phyloP scores from a whole-genome alignment of 768 basidiomycete species.

The Mycena kentingensis region DNA sequence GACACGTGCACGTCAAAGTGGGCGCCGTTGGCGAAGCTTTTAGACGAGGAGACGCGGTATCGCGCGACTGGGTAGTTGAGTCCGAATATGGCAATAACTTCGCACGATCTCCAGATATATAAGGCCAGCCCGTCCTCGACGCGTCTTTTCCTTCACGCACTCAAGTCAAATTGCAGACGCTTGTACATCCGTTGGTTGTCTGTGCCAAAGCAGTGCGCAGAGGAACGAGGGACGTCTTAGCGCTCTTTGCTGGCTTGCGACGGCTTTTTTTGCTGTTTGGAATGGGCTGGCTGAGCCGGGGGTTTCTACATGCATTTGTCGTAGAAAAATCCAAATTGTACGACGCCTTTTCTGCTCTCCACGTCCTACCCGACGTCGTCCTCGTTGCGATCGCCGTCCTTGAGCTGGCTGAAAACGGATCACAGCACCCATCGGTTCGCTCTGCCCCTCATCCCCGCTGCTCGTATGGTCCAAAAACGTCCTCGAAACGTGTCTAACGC shows the following conservation, averaged over 20 bases:
- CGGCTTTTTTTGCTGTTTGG: conserved; percentile 22
- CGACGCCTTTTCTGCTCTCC: too few relatives aligned
- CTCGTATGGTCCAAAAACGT: conserved; percentile 86
- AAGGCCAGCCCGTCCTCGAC: too few relatives aligned
- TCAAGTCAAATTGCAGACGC: conserved; percentile 49
- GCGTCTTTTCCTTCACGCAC: conserved; percentile 36
- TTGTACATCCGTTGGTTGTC: conserved; percentile 33
- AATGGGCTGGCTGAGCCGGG: conserved; percentile 39
- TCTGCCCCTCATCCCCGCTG: conserved; percentile 36
- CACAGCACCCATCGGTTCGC: conserved; percentile 10
- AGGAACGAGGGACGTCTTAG: conserved; percentile 40
- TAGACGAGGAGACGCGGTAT: too few relatives aligned
- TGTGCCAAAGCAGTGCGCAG: conserved; percentile 48
- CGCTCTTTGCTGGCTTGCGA: conserved; percentile 33
- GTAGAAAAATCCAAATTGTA: conserved; percentile 23
- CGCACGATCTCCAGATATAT: too few relatives aligned
- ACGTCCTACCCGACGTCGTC: too few relatives aligned
- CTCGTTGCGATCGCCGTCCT: not conserved
- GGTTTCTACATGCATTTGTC: conserved; percentile 36
- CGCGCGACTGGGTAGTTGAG: too few relatives aligned
- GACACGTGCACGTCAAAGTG: too few relatives aligned
- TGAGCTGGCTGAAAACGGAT: not conserved
- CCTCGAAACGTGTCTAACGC: conserved; percentile 75
- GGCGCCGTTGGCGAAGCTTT: too few relatives aligned
- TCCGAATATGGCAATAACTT: too few relatives aligned